Evolutionary conservation across 2,329 filamentous ascomycete genomes (phyloP), one percentile per base, ranked within the genome.

Genomic region (Hymenoscyphus fructigenus): DNA sequence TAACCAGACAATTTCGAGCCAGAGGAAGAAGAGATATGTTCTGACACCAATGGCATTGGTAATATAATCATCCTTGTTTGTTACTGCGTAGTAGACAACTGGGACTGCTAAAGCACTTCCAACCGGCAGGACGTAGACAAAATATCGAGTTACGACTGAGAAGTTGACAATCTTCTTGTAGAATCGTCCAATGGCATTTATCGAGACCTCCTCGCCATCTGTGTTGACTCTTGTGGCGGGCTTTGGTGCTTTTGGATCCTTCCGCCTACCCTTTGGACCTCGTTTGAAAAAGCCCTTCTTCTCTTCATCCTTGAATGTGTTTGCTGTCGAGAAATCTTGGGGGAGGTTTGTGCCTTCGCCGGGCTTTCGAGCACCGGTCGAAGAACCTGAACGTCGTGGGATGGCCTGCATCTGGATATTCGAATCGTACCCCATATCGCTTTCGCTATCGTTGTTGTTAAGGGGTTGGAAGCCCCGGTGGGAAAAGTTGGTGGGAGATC

Each of bases 1-100:
- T 47, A 88, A 77, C 89, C 89, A 91, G 41, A 88, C 81, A 60
- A 89, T 81, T 73, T 90, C 85, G 69, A 91, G 83, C 89, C 88
- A 90, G 58, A 89, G 78, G 71, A 90, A 90, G 58, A 91, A 80
- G 59, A 83, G 76, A 71, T 88, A 85, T 10, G 90, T 79, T 4
- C 81, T 79, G 9, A 85, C 81, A 1, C 82, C 83, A 1, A 70
- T 72, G 26, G 57, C 63, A 5, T 62, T 14, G 71, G 70, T 44
- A 57, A 69, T 55, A 68, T 70, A 23, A 70, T 74, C 34, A 65
- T 57, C 72, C 29, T 72, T 64, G 15, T 70, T 32, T 7, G 68
- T 61, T 32, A 60, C 50, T 1, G 70, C 71, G 47, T 59, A 74
- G 23, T 89, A 78, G 60, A 89, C 78, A 41, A 91, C 79, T 14